Base-by-base conservation (phyloP, 2,329 filamentous ascomycete genomes). In the Dryadomyces quercivorus region DNA sequence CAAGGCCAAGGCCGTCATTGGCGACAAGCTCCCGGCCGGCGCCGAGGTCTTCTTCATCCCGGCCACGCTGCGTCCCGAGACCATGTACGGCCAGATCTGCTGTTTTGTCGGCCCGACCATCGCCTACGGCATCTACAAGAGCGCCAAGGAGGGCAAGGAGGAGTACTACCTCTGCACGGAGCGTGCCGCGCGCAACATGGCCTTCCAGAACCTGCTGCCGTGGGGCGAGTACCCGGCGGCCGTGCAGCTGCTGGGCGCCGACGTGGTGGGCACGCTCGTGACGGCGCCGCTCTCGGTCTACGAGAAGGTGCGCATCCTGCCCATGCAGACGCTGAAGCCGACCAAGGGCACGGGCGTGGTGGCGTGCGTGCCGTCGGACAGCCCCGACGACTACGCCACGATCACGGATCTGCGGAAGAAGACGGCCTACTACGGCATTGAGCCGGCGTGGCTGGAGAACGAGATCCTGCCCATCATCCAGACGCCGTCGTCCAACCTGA, bases 21-120 rank as follows among this genome's bases (percentile, higher is more conserved):
- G 85, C 66, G 84, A 81, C 60, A 93, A 92, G 72, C 72, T 97
- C 4, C 87, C 92, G 6, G 77, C 83, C 40, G 82, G 80, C 59
- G 85, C 88, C 48, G 86, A 86, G 58, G 85, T 96, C 55, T 97
- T 85, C 73, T 86, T 97, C 63, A 82, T 97, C 13, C 87, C 93
- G 13, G 93, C 93, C 16, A 97, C 93, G 54, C 78, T 98, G 58
- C 58, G 93, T 58, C 89, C 93, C 2, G 93, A 98, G 75, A 98
- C 93, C 40, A 97, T 98, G 92, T 98, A 97, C 67, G 94, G 94
- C 44, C 93, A 97, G 70, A 94, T 84, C 4, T 94, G 88, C 72
- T 95, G 91, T 68, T 98, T 97, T 63, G 88, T 98, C 50, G 88
- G 90, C 3, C 92, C 93, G 10, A 87, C 86, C 65, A 86, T 97